phyloP scores from a whole-genome alignment of 2,329 filamentous ascomycete species.

The Tolypocladium paradoxum region DNA sequence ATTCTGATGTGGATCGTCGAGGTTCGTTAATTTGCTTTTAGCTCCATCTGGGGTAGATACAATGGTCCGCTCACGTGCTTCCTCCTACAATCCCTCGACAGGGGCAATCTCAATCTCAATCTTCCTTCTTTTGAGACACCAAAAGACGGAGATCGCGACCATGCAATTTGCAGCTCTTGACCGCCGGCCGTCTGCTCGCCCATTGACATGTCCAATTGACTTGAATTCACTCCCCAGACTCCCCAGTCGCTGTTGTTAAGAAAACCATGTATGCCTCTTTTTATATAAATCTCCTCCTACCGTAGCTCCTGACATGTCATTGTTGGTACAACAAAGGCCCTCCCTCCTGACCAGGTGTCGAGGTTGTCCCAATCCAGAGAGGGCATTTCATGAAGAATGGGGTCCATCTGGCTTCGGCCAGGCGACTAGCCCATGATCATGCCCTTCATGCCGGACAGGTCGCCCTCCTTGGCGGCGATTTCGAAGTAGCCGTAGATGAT shows the following conservation, averaged over 20 bases:
- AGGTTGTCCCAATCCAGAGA: background rate
- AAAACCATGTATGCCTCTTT: conserved; percentile 1
- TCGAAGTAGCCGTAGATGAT: conserved; percentile 99
- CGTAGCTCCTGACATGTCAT: background rate
- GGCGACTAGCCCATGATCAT: conserved; percentile 55
- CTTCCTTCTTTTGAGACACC: background rate
- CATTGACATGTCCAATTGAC: conserved; percentile 1
- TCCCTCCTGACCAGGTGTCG: background rate
- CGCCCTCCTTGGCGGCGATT: conserved; percentile 96
- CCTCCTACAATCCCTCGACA: background rate
- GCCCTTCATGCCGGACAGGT: conserved; percentile 72
- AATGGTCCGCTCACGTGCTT: background rate
- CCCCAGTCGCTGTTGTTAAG: background rate
- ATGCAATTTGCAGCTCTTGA: background rate
- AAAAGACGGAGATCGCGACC: background rate
- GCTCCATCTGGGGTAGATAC: background rate
- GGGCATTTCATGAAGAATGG: background rate
- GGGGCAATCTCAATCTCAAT: background rate
- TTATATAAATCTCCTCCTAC: background rate
- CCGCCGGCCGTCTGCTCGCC: background rate
- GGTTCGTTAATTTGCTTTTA: background rate
- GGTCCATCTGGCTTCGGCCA: background rate
- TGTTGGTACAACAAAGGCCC: conserved; percentile 2
- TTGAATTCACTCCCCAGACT: background rate
- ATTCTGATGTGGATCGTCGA: background rate